Conservation (phyloP, 306 rosid genomes). For the Crataegus laevigata region DNA sequence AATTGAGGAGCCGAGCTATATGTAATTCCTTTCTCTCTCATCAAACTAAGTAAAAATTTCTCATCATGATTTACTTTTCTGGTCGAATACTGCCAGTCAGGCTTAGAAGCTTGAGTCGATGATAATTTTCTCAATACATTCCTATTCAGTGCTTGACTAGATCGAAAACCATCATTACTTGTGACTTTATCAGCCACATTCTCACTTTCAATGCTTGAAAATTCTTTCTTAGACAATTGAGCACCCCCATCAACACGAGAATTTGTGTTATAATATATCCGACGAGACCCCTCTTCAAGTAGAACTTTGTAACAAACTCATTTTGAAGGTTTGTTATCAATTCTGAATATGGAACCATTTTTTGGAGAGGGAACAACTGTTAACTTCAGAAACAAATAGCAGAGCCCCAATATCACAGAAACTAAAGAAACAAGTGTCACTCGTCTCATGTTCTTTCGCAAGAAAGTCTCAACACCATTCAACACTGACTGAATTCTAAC, state of each 20-base stretch:
- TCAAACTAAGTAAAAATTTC: conserved; percentile 70
- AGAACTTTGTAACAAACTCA: conserved; percentile 59
- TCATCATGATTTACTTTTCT: conserved; percentile 85
- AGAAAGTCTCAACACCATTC: conserved; percentile 37
- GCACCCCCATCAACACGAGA: conserved; percentile 14
- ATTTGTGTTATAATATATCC: conserved; percentile 51
- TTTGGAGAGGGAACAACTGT: conserved; percentile 58
- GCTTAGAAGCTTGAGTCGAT: conserved; percentile 34
- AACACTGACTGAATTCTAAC: conserved; percentile 47
- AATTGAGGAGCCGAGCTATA: conserved; percentile 93
- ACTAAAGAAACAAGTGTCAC: conserved; percentile 49
- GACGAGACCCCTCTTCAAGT: conserved; percentile 89
- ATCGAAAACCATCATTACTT: conserved; percentile 29
- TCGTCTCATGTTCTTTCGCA: conserved; percentile 51
- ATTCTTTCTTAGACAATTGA: conserved; percentile 34
- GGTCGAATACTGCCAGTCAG: conserved; percentile 70
- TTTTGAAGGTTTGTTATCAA: conserved; percentile 52
- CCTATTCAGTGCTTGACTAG: conserved; percentile 20
- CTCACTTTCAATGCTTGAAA: conserved; percentile 23
- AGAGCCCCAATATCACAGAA: conserved; percentile 51
- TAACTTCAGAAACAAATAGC: conserved; percentile 62
- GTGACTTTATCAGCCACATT: conserved; percentile 19
- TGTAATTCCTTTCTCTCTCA: conserved; percentile 78
- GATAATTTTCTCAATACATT: conserved; percentile 38
- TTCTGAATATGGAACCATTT: conserved; percentile 80